Base-by-base conservation (phyloP, 768 basidiomycete species). In the Mycena pura region DNA sequence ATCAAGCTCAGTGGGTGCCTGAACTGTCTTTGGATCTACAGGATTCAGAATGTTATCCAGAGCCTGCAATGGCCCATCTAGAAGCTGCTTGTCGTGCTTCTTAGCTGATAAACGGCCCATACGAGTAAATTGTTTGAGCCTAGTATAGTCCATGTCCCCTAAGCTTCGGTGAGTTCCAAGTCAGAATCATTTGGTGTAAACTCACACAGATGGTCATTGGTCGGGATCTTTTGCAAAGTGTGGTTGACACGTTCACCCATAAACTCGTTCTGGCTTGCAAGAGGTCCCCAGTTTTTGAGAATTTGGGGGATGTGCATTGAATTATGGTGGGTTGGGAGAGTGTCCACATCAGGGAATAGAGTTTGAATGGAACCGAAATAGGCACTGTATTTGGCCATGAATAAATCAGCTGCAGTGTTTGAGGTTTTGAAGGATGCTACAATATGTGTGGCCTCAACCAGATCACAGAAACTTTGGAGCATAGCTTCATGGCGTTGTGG, bases 251-350 rank as follows among this genome's bases (percentile, higher is more conserved):
- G 32, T 31, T 67, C 60, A 14, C 63, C 63, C 27, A 45, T 32
- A 31, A 60, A 60, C 29, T 67, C 66, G 36, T 51, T 46, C 5
- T 49, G 34, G 22, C 43, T 27, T 9, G 63, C 43, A 9, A 60
- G 13, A 21, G 66, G 66, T 10, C 66, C 66, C 66, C 66, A 67
- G 38, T 38, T 51, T 53, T 60, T 60, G 15, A 67, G 43, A 17
- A 48, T 24, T 2, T 54, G 36, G n/a, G 15, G n/a, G 32, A 29
- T 40, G 27, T 67, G 66, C 63, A 67, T 67, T 3, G 47, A 47
- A 54, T 52, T 52, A 34, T 67, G 66, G 43, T 60, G 58, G 19
- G 61, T 67, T 32, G 66, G 66, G 19, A 40, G 21, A 25, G 27
- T 32, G 14, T 40, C 15, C 19, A 38, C 34, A 27, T 36, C 29